Conservation (phyloP, 768 basidiomycete genomes). For the Floccularia luteovirens region DNA sequence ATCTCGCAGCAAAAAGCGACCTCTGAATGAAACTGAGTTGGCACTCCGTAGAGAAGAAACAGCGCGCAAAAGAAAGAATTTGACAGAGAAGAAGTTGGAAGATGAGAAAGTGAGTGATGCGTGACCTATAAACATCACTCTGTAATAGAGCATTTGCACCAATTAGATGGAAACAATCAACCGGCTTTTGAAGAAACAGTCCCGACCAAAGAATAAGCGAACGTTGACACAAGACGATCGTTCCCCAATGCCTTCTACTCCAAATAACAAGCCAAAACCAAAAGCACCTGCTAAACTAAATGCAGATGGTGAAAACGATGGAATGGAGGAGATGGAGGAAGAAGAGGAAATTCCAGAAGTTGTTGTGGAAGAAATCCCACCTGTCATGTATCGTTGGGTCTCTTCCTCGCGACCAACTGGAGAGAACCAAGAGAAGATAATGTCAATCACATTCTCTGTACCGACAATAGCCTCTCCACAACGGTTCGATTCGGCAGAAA, state of each 20-base stretch:
- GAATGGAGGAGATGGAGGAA: slow-evolving; percentile 27
- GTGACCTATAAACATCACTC: background rate
- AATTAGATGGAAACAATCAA: slow-evolving; percentile 80
- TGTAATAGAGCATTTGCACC: background rate
- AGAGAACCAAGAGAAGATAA: slow-evolving; percentile 8
- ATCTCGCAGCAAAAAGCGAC: slow-evolving; percentile 46
- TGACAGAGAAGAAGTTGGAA: slow-evolving; percentile 78
- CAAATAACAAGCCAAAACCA: slow-evolving; percentile 16
- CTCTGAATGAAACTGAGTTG: slow-evolving; percentile 64
- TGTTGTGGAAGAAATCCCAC: slow-evolving; percentile 18
- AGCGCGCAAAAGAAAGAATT: slow-evolving; percentile 71
- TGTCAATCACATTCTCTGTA: slow-evolving; percentile 49
- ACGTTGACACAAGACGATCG: slow-evolving; percentile 44
- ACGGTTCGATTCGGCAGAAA: background rate
- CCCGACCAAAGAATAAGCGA: slow-evolving; percentile 56
- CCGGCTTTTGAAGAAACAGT: slow-evolving; percentile 80
- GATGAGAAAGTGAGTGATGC: slow-evolving; percentile 62
- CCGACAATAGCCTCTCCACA: slow-evolving; percentile 19
- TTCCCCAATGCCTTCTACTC: slow-evolving; percentile 19
- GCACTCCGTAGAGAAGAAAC: slow-evolving; percentile 75
- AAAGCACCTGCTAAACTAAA: too few species aligned
- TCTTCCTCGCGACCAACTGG: slow-evolving; percentile 38
- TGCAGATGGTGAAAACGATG: too few species aligned
- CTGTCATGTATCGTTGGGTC: slow-evolving; percentile 70
- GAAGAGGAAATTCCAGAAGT: slow-evolving; percentile 23